Percentiles rank a stretch among this genome's conserved stretches.
Evolutionary conservation across 495 filamentous ascomycete genomes (phyloP).

Genomic region (Hypomontagnella submonticulosa): DNA sequence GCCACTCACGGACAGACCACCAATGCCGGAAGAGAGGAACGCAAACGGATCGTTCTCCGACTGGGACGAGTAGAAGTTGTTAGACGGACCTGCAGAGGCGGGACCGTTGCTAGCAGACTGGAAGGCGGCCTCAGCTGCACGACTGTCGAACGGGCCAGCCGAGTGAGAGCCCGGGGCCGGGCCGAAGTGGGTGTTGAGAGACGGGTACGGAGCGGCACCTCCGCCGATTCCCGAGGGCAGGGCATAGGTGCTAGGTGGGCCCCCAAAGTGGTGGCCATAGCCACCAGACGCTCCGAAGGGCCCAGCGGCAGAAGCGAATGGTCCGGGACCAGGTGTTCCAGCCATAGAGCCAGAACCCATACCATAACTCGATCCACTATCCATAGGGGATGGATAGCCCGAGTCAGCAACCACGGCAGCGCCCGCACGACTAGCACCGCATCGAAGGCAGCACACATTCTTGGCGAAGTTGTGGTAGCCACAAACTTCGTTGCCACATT

Average conservation of each 20-base stretch:
- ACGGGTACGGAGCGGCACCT: constrained; percentile 81
- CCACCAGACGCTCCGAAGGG: constrained; percentile 77
- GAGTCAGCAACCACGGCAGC: constrained; percentile 95
- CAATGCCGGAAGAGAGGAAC: constrained; percentile 85
- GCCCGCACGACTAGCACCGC: constrained; percentile 91
- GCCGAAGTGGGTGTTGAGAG: constrained; percentile 81
- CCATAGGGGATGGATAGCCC: constrained; percentile 91
- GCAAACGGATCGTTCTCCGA: constrained; percentile 84
- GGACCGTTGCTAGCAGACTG: constrained; percentile 82
- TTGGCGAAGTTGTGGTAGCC: constrained; percentile 99
- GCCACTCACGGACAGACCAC: constrained; percentile 82
- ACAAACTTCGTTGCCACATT: constrained; percentile 97
- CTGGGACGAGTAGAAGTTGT: constrained; percentile 64
- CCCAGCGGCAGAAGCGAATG: constrained; percentile 75
- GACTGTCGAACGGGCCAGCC: constrained; percentile 90
- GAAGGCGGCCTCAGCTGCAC: constrained; percentile 91
- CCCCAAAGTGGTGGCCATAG: constrained; percentile 90
- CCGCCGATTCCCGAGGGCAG: constrained; percentile 90
- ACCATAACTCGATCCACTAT: constrained; percentile 80
- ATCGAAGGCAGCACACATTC: constrained; percentile 96
- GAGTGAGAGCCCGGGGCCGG: constrained; percentile 79
- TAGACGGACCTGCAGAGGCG: constrained; percentile 71
- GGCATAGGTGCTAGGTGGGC: constrained; percentile 87
- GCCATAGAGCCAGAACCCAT: constrained; percentile 83
- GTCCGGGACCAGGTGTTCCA: constrained; percentile 84